Evolutionary conservation across 768 basidiomycete genomes (phyloP).

Genomic region (Boletus bicolor): DNA sequence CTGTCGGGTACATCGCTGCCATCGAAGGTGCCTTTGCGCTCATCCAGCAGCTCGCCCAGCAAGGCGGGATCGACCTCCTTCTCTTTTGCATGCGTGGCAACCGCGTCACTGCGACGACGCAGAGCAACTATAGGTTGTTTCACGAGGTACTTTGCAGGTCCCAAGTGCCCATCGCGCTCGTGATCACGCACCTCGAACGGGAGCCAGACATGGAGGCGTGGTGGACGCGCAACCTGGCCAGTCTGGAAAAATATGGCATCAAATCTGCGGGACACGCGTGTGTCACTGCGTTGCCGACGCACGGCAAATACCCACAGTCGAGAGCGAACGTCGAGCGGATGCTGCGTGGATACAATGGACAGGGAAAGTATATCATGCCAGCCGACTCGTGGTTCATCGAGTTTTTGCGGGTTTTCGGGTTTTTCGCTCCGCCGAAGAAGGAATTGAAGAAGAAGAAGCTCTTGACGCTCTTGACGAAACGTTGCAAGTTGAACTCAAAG

Average conservation of each 20-base stretch:
- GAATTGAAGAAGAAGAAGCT: conserved; percentile 16
- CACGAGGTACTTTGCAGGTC: conserved; percentile 37
- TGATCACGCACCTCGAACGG: conserved; percentile 39
- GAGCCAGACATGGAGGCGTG: conserved; percentile 32
- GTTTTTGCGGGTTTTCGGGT: conserved; percentile 18
- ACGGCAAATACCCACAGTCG: conserved; percentile 21
- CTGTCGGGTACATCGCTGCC: conserved; percentile 23
- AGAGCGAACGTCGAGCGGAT: conserved; percentile 11
- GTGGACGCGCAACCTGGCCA: conserved; percentile 28
- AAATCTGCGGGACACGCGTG: conserved; percentile 29
- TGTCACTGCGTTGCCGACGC: conserved; percentile 25
- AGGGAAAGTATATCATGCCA: conserved; percentile 23
- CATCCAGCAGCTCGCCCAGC: conserved; percentile 29
- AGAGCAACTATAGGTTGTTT: conserved; percentile 39
- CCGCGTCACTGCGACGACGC: conserved; percentile 32
- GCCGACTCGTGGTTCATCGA: conserved; percentile 23
- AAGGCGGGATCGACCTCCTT: conserved; percentile 39
- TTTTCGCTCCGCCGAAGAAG: conserved; percentile 14
- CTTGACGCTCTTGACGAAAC: conserved; percentile 20
- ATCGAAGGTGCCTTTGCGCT: conserved; percentile 30
- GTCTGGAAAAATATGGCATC: conserved; percentile 23
- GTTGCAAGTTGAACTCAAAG: conserved; percentile 22
- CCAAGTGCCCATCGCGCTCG: conserved; percentile 28
- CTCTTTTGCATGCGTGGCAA: conserved; percentile 39
- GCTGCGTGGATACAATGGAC: conserved; percentile 13